These are phyloP conservation scores for Rhizophora mangle DNA, from an alignment of 345 rosid genomes.

Conservation along the genomic window DNA sequence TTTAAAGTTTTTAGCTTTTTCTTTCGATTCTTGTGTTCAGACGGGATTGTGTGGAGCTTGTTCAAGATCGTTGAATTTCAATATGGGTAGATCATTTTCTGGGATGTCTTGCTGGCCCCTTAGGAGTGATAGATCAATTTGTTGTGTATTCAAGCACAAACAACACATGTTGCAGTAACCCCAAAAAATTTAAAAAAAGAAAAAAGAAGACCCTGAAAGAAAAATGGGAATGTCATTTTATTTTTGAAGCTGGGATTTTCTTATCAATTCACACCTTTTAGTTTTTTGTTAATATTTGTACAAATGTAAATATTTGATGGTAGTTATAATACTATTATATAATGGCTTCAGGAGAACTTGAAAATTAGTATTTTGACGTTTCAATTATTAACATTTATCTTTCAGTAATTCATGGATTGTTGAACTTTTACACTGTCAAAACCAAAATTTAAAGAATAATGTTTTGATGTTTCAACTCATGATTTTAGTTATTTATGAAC, in stretches of 20 bases:
- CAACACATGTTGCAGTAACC: background rate
- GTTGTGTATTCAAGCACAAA: background rate
- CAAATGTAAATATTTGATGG: too few relatives aligned
- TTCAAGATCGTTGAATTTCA: background rate
- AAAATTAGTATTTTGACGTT: background rate
- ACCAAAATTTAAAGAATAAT: background rate
- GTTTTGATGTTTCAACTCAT: constrained; percentile 7
- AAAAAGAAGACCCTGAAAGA: too few relatives aligned
- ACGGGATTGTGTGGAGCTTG: background rate
- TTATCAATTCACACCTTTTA: too few relatives aligned
- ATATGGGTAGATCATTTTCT: background rate
- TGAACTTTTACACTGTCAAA: background rate
- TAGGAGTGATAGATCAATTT: background rate
- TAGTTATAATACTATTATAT: too few relatives aligned
- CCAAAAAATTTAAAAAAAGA: too few relatives aligned
- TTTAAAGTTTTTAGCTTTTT: background rate
- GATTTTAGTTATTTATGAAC: constrained; percentile 24
- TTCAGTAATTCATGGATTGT: background rate
- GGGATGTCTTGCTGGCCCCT: background rate
- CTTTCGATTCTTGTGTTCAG: background rate
- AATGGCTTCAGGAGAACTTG: background rate
- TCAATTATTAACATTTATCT: background rate
- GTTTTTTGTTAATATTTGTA: too few relatives aligned
- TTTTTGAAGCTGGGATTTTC: too few relatives aligned
- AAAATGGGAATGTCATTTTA: too few relatives aligned